phyloP scores from a whole-genome alignment of 2,329 filamentous ascomycete species.

The Fusarium secorum region DNA sequence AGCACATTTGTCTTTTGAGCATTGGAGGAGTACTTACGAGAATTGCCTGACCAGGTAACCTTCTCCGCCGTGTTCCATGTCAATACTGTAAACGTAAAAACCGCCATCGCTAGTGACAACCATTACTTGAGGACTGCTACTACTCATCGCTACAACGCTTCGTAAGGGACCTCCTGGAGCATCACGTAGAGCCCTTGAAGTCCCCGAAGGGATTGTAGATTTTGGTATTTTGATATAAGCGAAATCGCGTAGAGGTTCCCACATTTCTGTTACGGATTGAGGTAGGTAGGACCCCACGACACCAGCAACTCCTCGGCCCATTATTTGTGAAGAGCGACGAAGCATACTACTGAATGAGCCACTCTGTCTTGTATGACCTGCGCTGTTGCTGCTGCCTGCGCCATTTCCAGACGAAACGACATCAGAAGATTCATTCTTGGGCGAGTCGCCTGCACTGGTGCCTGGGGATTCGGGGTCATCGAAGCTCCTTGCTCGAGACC shows the following conservation, averaged over 20 bases:
- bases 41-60: slow-evolving; percentile 91
- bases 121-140: slow-evolving; percentile 94
- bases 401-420: slow-evolving; percentile 41
- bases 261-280: slow-evolving; percentile 94
- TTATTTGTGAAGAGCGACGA: slow-evolving; percentile 92
- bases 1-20: background rate
- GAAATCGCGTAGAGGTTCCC: slow-evolving; percentile 94
- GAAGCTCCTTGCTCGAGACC: slow-evolving; percentile 61
- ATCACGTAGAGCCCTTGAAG: slow-evolving; percentile 42
- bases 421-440: slow-evolving; percentile 58
- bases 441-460: slow-evolving; percentile 61
- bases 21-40: slow-evolving; percentile 69
- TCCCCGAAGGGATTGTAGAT: slow-evolving; percentile 40
- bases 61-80: slow-evolving; percentile 93
- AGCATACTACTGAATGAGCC: slow-evolving; percentile 90
- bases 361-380: slow-evolving; percentile 60
- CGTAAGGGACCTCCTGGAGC: slow-evolving; percentile 64
- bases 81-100: slow-evolving; percentile 94
- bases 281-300: slow-evolving; percentile 92
- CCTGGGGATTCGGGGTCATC: slow-evolving; percentile 54
- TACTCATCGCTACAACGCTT: slow-evolving; percentile 98
- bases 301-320: slow-evolving; percentile 86
- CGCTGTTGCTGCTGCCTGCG: slow-evolving; percentile 38
- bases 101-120: slow-evolving; percentile 95
- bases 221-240: slow-evolving; percentile 94